phyloP scores from a whole-genome alignment of 768 basidiomycete species.

The Mycena galopus region DNA sequence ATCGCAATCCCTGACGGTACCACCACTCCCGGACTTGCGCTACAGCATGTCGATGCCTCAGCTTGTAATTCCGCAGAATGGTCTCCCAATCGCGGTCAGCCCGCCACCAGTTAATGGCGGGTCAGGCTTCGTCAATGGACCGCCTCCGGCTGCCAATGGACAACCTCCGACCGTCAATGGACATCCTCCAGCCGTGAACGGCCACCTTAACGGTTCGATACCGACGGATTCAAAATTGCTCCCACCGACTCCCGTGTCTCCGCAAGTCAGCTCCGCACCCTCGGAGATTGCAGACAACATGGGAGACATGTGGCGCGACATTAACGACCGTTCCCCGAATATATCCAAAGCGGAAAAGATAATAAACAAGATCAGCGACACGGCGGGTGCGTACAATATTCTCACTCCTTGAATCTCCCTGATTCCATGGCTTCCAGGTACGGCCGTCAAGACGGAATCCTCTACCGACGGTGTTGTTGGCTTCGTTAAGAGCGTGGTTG shows the following conservation, averaged over 20 bases:
- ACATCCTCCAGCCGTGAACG: background rate
- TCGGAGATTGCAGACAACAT: conserved; percentile 1
- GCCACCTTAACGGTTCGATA: background rate
- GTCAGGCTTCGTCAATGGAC: background rate
- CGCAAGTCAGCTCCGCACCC: background rate
- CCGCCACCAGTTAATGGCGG: background rate
- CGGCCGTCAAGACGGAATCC: background rate
- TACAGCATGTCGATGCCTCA: conserved; percentile 8
- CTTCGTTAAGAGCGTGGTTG: conserved; percentile 5
- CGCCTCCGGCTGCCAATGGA: background rate
- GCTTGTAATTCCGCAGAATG: background rate
- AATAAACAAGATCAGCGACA: conserved; percentile 17
- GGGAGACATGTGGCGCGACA: conserved; percentile 16
- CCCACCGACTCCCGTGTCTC: conserved; percentile 16
- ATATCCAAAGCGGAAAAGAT: conserved; percentile 16
- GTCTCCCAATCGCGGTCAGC: background rate
- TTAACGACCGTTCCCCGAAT: background rate
- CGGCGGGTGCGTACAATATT: conserved; percentile 11
- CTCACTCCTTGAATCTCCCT: too few relatives aligned
- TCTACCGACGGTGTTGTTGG: conserved; percentile 22
- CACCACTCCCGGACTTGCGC: conserved; percentile 13
- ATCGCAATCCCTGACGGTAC: background rate
- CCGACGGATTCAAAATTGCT: background rate
- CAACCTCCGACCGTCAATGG: background rate
- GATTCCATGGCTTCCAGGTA: background rate